Base-by-base conservation (phyloP, 1,284 basidiomycete species). In the Cryptococcus amylolentus region DNA sequence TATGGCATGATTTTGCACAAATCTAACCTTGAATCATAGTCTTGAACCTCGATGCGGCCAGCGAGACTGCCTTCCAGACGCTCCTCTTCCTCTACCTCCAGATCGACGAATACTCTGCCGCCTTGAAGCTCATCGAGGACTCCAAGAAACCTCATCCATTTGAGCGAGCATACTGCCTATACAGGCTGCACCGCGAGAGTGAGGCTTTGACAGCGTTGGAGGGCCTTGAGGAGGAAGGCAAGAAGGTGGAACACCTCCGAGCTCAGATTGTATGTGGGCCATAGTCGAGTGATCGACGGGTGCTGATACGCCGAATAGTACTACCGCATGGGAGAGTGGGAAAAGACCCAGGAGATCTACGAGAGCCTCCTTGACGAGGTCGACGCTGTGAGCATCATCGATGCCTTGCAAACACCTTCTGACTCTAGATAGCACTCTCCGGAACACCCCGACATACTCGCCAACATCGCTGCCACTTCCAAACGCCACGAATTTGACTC, bases 21-120 rank as follows among this genome's bases (percentile, higher is more conserved):
- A 43, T 41, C 40, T 26, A 49, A 52, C 57, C 20, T 53, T 52
- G 31, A 4, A 8, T 18, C 38, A 13, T 55, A 92, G 91, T 92
- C 61, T 81, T 91, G 42, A 78, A 81, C 16, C 75, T 91, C 28
- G 81, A 85, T 53, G 83, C 87, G n/a, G 72, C 77, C 6, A 88
- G 91, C 67, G 67, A 72, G 9, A 85, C 91, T 65, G 88, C 89
- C 2, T 78, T 84, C 40, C 85, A 88, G 70, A 87, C 89, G 12
- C 89, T 90, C 68, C 78, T 92, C 5, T 91, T 89, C 77, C 77
- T 93, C 43, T 80, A 91, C 54, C 79, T 93, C 52, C 89, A 93
- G 69, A 89, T 86, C 2, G 91, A 92, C 69, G 86, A 87, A 64
- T 79, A 79, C 58, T 51, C 68, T 26, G 49, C 69, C 1, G 79